Evolutionary conservation across 306 rosid species (phyloP).

Genomic region (Ziziphus jujuba): DNA sequence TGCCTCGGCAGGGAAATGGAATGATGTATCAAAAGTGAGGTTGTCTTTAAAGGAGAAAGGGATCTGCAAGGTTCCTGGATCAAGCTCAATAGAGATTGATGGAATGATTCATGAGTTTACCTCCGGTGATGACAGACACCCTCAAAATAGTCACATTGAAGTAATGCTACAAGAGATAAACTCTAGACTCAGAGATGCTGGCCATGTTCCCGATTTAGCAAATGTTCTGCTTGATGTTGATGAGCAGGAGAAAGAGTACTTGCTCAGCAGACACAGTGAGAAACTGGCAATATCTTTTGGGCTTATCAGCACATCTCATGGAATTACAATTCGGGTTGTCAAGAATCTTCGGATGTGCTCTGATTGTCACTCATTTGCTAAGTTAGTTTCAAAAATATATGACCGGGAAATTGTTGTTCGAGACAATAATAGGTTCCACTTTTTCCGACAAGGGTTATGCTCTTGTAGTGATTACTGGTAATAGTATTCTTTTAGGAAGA

Average conservation of each 20-base stretch:
- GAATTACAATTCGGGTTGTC: constrained; percentile 55
- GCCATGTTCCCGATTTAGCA: constrained; percentile 70
- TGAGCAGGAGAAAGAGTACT: constrained; percentile 55
- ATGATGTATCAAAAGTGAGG: constrained; percentile 80
- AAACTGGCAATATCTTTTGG: constrained; percentile 81
- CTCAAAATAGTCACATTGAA: constrained; percentile 37
- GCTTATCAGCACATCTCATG: constrained; percentile 45
- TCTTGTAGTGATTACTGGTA: constrained; percentile 78
- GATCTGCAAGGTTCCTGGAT: constrained; percentile 60
- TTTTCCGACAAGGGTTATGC: constrained; percentile 62
- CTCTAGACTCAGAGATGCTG: constrained; percentile 50
- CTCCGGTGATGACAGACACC: constrained; percentile 60
- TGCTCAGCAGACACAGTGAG: constrained; percentile 74
- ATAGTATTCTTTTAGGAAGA: constrained; percentile 9
- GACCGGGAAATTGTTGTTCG: constrained; percentile 59
- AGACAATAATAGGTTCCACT: constrained; percentile 68
- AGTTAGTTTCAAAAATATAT: constrained; percentile 55
- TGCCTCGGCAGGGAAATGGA: constrained; percentile 80
- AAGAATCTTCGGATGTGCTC: constrained; percentile 81
- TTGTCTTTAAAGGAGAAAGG: constrained; percentile 63
- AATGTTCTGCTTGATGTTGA: constrained; percentile 75
- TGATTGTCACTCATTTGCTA: constrained; percentile 76
- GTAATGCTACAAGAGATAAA: constrained; percentile 62
- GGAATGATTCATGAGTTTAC: constrained; percentile 72
- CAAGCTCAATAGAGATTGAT: constrained; percentile 56